Percentiles rank a stretch among this genome's conserved stretches.
Conservation (phyloP, 768 basidiomycete species). For the Suillus occidentalis region DNA sequence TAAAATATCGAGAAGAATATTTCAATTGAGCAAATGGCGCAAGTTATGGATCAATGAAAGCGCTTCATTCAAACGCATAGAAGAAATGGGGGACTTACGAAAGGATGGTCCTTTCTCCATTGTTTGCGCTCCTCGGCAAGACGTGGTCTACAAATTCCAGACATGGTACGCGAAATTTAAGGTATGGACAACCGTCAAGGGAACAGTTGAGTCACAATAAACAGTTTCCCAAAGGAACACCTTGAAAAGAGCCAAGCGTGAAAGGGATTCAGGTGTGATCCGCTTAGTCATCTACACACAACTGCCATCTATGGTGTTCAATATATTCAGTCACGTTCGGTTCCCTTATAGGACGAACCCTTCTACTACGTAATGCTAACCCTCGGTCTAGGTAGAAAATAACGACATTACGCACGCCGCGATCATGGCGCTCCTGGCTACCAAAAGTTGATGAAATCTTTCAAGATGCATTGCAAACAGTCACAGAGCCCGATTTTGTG, state of each 20-base stretch:
- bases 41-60: slow-evolving; percentile 10
- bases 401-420: neutral
- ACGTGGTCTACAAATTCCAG: slow-evolving; percentile 90
- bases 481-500: neutral
- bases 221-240: neutral
- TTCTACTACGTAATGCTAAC: neutral
- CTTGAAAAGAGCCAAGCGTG: neutral
- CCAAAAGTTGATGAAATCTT: neutral
- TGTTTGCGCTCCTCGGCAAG: slow-evolving; percentile 97
- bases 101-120: slow-evolving; percentile 99
- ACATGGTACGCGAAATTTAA: slow-evolving; percentile 46
- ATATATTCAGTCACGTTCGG: neutral
- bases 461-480: neutral
- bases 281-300: neutral
- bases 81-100: slow-evolving; percentile 56
- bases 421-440: neutral
- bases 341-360: neutral
- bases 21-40: neutral
- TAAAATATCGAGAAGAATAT: slow-evolving; percentile 33
- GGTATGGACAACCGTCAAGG: neutral
- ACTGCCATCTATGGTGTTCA: neutral
- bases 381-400: neutral
- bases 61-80: neutral
- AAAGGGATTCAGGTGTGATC: neutral
- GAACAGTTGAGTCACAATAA: neutral